These are phyloP conservation scores for Claviceps sorghi DNA, from an alignment of 2,329 filamentous ascomycete species.

Conservation along the genomic window DNA sequence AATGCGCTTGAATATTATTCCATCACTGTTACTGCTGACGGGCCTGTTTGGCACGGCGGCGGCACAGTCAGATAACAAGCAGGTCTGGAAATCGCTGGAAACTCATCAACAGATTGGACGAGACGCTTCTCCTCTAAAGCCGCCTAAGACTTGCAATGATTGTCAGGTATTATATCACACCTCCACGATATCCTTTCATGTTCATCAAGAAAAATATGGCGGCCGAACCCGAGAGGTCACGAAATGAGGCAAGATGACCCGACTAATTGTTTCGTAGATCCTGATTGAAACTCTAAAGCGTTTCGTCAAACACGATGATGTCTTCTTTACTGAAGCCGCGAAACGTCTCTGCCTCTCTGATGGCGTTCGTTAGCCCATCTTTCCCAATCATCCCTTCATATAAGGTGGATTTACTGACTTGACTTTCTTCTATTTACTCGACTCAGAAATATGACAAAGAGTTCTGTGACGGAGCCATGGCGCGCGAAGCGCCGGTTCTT, in stretches of 20 bases:
- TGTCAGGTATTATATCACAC: conserved; percentile 3
- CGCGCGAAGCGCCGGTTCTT: conserved; percentile 35
- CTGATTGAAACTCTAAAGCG: conserved; percentile 21
- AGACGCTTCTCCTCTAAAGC: background rate
- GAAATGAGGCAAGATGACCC: background rate
- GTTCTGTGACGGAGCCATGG: conserved; percentile 37
- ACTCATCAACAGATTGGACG: background rate
- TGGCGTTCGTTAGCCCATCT: conserved; percentile 8
- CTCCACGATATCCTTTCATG: background rate
- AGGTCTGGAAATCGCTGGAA: conserved; percentile 1
- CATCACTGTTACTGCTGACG: background rate
- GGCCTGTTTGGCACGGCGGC: background rate
- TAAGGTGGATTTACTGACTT: background rate
- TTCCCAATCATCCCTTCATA: background rate
- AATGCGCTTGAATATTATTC: background rate
- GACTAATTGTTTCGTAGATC: background rate
- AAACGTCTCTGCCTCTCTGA: conserved; percentile 15
- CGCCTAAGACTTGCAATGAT: conserved; percentile 1
- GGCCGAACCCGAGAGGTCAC: background rate
- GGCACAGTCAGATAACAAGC: background rate
- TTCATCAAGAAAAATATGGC: background rate
- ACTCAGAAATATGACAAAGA: conserved; percentile 32
- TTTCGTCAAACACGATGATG: conserved; percentile 25
- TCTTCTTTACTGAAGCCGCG: conserved; percentile 17
- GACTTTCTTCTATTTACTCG: background rate